Percentiles rank a stretch among this genome's conserved stretches.
phyloP scores from a whole-genome alignment of 148 eudicot species.

The Persicaria maculosa region DNA sequence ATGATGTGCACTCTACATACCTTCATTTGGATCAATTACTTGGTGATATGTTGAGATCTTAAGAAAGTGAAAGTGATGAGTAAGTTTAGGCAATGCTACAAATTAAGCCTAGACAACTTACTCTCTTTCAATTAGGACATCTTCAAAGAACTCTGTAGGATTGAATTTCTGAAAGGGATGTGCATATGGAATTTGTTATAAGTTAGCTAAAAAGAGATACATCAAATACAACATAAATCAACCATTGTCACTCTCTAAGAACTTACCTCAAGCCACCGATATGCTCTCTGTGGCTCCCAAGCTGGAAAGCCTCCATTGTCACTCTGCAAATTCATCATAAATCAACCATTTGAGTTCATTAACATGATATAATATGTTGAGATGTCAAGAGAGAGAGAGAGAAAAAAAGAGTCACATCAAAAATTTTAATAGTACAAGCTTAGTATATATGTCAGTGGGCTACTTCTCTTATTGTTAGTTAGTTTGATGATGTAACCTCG shows the following conservation, averaged over 20 bases:
- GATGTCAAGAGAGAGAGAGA: too few relatives aligned
- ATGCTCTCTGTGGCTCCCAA: conserved; percentile 37
- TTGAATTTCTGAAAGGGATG: conserved; percentile 32
- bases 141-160: conserved; percentile 45
- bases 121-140: conserved; percentile 42
- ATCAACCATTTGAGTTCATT: too few relatives aligned
- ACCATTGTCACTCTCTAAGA: not conserved
- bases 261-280: conserved; percentile 42
- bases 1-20: conserved; percentile 41
- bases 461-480: too few relatives aligned
- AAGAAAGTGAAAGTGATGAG: too few relatives aligned
- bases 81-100: too few relatives aligned
- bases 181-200: not conserved
- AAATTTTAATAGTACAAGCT: too few relatives aligned
- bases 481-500: too few relatives aligned
- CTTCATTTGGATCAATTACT: conserved; percentile 1
- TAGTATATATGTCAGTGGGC: too few relatives aligned
- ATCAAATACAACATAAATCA: not conserved
- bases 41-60: not conserved
- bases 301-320: conserved; percentile 48
- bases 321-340: conserved; percentile 32
- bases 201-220: not conserved
- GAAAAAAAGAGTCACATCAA: too few relatives aligned
- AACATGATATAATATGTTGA: too few relatives aligned
- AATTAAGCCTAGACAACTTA: conserved; percentile 11